A percentile compares a stretch with the other conserved stretches of the same genome.
Evolutionary conservation across 2,329 filamentous ascomycete genomes (phyloP).

Genomic region (Penicillium sp.): DNA sequence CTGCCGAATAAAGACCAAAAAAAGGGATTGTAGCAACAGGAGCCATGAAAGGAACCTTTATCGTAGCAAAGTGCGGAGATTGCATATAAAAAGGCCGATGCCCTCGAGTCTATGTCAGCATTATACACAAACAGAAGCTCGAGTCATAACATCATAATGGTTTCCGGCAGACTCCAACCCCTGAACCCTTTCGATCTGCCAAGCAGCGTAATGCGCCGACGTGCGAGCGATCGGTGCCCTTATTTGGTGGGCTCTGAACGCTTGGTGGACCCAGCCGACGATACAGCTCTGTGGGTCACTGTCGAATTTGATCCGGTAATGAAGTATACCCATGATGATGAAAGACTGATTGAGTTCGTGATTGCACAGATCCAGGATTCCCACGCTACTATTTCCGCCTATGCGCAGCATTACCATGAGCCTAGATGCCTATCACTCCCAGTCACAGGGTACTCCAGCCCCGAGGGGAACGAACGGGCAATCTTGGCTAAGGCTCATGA

Average conservation of each 20-base stretch:
- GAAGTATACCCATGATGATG: neutral
- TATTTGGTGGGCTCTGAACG: neutral
- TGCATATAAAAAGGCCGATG: no score
- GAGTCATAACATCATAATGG: no score
- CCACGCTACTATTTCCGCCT: neutral
- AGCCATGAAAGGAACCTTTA: no score
- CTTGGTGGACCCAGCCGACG: neutral
- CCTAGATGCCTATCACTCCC: neutral
- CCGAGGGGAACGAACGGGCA: neutral
- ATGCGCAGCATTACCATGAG: neutral
- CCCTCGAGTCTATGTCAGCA: no score
- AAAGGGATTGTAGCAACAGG: neutral
- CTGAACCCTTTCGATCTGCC: neutral
- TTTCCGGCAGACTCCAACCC: no score
- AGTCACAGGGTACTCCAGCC: no score
- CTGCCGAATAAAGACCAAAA: neutral
- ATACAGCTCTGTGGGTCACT: neutral
- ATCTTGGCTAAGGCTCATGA: no score
- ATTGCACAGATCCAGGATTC: neutral
- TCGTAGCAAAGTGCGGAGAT: no score
- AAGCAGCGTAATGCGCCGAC: neutral
- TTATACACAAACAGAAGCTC: no score
- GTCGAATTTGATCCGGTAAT: neutral
- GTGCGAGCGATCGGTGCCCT: neutral
- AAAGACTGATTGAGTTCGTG: neutral